phyloP scores from a whole-genome alignment of 2,329 filamentous ascomycete genomes.

The Neofusicoccum laricinum region DNA sequence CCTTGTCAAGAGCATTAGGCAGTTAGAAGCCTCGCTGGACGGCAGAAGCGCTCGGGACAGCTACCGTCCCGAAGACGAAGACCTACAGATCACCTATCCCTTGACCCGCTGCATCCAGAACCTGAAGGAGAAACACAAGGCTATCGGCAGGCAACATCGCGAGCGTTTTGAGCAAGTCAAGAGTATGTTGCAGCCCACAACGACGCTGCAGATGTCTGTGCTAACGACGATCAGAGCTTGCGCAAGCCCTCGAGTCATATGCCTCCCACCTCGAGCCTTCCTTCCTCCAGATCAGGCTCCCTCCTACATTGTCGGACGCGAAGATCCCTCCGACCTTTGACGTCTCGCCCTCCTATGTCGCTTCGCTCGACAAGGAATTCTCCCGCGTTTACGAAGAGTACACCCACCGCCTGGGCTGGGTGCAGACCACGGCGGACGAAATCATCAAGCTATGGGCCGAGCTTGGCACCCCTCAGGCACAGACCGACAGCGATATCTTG shows the following conservation, averaged over 20 bases:
- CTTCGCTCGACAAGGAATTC: slow-evolving; percentile 84
- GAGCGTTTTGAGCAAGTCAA: slow-evolving; percentile 95
- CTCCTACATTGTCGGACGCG: slow-evolving; percentile 74
- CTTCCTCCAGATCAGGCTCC: slow-evolving; percentile 81
- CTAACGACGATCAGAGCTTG: slow-evolving; percentile 64
- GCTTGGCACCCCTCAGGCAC: slow-evolving; percentile 87
- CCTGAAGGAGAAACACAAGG: slow-evolving; percentile 81
- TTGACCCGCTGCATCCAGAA: slow-evolving; percentile 73
- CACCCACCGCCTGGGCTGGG: slow-evolving; percentile 72
- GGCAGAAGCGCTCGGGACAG: slow-evolving; percentile 65
- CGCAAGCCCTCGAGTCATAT: slow-evolving; percentile 90
- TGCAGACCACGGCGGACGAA: slow-evolving; percentile 73
- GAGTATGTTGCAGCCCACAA: slow-evolving; percentile 56
- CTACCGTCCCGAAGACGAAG: slow-evolving; percentile 65
- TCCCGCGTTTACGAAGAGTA: slow-evolving; percentile 96
- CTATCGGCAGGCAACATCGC: slow-evolving; percentile 76
- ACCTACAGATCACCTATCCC: slow-evolving; percentile 77
- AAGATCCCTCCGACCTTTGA: slow-evolving; percentile 82
- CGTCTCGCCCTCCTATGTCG: slow-evolving; percentile 85
- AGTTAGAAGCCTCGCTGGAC: slow-evolving; percentile 90
- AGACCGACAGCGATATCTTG: slow-evolving; percentile 84
- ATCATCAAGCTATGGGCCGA: slow-evolving; percentile 96
- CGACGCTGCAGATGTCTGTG: not conserved
- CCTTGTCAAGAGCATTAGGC: slow-evolving; percentile 79
- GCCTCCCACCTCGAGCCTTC: slow-evolving; percentile 90